Base-by-base conservation (phyloP, 2,329 filamentous ascomycete species). In the Sporothrix phasma region DNA sequence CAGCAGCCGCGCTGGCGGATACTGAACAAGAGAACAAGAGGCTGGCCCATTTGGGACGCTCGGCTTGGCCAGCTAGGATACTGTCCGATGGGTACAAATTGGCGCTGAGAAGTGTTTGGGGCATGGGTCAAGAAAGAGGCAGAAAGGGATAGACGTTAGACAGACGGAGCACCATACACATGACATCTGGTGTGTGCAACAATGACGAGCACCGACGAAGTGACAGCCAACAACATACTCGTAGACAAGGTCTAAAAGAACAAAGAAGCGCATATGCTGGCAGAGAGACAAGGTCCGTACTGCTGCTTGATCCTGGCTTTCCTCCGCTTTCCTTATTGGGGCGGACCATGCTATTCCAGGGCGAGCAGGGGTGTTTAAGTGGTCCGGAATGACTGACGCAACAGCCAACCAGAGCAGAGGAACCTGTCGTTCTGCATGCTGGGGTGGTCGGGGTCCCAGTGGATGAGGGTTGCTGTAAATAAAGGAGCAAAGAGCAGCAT, bases 11-110 rank as follows among this genome's bases (percentile, higher is more conserved):
- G 51, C 41, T n/a, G 39, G 62, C 62, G 24, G 61, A 8, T 39
- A 24, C 24, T 22, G 51, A 34, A 29, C 7, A 49, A 63, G 5
- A 22, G 19, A 60, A n/a, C 24, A 37, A 26, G 15, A 34, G 29
- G n/a, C 34, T 37, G 10, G 60, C 47, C 54, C 61, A 62, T 62
- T 46, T 62, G 46, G 61, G 61, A 24, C 47, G 61, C 47, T 62
- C 54, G 61, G 53, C 60, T 37, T 34, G 61, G 47, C 47, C 47
- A 24, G 22, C 37, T 4, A 37, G 22, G 47, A 46, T 34, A 58
- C 26, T 58, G 53, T 58, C 54, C 37, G 22, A 43, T 43, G 22
- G 37, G 19, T 24, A 29, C 51, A 54, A 26, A 29, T 58, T 58
- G 54, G 54, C 54, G 54, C 54, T 58, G 54, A 37, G 37, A 58